These are phyloP conservation scores for Macaranga tanarius DNA, from an alignment of 441 rosid genomes.

Conservation along the genomic window DNA sequence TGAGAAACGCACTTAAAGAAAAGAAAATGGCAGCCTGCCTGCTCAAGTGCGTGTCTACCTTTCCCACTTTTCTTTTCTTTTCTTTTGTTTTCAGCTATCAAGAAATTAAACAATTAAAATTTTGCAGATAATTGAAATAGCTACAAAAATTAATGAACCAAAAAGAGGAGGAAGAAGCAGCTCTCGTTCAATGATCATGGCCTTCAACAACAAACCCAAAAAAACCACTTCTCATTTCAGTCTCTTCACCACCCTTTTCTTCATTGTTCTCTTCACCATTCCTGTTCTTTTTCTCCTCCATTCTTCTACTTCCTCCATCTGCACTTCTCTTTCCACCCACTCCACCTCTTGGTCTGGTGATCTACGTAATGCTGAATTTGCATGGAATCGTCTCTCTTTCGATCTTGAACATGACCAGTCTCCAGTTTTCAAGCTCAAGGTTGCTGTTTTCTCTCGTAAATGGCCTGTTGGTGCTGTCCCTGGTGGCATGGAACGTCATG, in stretches of 20 bases:
- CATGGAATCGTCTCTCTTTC: slow-evolving; percentile 79
- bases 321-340: slow-evolving; percentile 37
- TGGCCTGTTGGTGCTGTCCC: slow-evolving; percentile 80
- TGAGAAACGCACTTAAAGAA: slow-evolving; percentile 46
- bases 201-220: slow-evolving; percentile 55
- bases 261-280: slow-evolving; percentile 72
- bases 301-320: slow-evolving; percentile 38
- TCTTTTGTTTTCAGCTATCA: slow-evolving; percentile 20
- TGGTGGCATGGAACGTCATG: slow-evolving; percentile 97
- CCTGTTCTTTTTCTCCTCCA: slow-evolving; percentile 79
- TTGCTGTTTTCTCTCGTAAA: slow-evolving; percentile 88
- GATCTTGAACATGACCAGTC: slow-evolving; percentile 17
- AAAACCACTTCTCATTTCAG: slow-evolving; percentile 41
- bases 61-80: slow-evolving; percentile 15
- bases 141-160: too few species aligned
- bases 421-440: slow-evolving; percentile 34
- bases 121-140: too few species aligned
- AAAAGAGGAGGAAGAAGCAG: too few species aligned
- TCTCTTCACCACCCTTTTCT: slow-evolving; percentile 63
- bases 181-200: slow-evolving; percentile 29
- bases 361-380: slow-evolving; percentile 48
- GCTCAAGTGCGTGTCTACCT: slow-evolving; percentile 39
- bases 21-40: slow-evolving; percentile 16
- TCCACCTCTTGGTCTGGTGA: slow-evolving; percentile 66
- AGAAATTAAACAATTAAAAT: not conserved